Conservation (phyloP, 2,329 filamentous ascomycete genomes). For the Fusarium continuum region DNA sequence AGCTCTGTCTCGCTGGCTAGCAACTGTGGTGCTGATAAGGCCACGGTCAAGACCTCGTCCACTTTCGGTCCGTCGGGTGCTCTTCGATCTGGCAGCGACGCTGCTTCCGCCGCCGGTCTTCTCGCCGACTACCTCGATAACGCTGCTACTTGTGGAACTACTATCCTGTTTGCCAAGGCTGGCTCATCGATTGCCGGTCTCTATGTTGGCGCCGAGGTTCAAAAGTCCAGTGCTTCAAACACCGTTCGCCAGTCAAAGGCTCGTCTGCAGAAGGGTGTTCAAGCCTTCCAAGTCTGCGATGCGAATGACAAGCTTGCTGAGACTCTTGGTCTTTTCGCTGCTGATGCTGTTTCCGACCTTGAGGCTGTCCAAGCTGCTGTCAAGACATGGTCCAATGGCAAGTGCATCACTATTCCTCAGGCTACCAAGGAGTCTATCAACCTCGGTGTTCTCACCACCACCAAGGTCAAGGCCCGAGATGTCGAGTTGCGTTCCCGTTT, state of each 20-base stretch:
- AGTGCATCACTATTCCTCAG: constrained; percentile 20
- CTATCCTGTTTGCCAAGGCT: constrained; percentile 40
- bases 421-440: constrained; percentile 8
- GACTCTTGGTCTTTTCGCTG: constrained; percentile 37
- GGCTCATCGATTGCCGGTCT: constrained; percentile 35
- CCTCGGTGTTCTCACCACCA: constrained; percentile 31
- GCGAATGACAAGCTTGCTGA: constrained; percentile 25
- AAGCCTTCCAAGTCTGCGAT: constrained; percentile 36
- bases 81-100: constrained; percentile 17
- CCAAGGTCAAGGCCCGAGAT: constrained; percentile 20
- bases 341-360: constrained; percentile 18
- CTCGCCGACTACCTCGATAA: constrained; percentile 34
- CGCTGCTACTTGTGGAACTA: constrained; percentile 32
- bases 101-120: constrained; percentile 20
- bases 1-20: constrained; percentile 19
- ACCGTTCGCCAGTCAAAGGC: constrained; percentile 18
- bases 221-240: constrained; percentile 33
- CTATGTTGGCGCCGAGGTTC: constrained; percentile 37
- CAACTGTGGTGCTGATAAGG: constrained; percentile 37
- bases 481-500: constrained; percentile 34
- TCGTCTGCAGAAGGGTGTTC: constrained; percentile 27
- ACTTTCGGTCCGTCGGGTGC: constrained; percentile 7
- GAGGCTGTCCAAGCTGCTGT: constrained; percentile 26
- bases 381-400: constrained; percentile 36
- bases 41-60: constrained; percentile 24